phyloP scores from a whole-genome alignment of 108 stramenopile genomes.

The Conticribra guillardii region DNA sequence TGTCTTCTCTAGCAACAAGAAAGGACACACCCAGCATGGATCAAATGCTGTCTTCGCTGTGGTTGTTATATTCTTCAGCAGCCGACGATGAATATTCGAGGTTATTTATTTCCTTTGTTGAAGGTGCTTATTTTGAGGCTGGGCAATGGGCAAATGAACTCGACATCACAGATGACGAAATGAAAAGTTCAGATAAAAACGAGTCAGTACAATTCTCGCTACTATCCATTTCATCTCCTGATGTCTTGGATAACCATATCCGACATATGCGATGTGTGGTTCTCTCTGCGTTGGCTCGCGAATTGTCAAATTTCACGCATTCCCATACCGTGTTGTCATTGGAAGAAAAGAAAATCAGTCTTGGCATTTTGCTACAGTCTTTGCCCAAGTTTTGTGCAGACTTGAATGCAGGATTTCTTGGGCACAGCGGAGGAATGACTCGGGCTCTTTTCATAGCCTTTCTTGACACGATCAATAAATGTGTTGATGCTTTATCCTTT shows the following conservation, averaged over 20 bases:
- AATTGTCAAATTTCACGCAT: neutral
- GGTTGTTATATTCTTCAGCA: slow-evolving; percentile 22
- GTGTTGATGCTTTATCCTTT: slow-evolving; percentile 13
- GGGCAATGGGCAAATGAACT: slow-evolving; percentile 13
- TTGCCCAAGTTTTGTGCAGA: slow-evolving; percentile 33
- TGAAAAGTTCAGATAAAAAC: neutral
- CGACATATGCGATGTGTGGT: slow-evolving; percentile 12
- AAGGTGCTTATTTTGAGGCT: slow-evolving; percentile 5
- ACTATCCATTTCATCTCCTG: slow-evolving; percentile 21
- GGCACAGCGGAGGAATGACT: slow-evolving; percentile 36
- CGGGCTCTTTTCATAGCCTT: slow-evolving; percentile 15
- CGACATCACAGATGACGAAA: neutral
- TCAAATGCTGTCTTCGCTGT: slow-evolving; percentile 6
- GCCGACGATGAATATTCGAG: slow-evolving; percentile 32
- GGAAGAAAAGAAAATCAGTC: slow-evolving; percentile 7
- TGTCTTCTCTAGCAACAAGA: neutral
- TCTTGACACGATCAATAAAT: slow-evolving; percentile 35
- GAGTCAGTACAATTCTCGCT: slow-evolving; percentile 26
- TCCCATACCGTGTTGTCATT: slow-evolving; percentile 11
- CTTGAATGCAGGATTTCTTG: slow-evolving; percentile 25
- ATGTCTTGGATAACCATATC: slow-evolving; percentile 23
- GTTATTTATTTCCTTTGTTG: slow-evolving; percentile 23
- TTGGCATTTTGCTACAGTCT: slow-evolving; percentile 16
- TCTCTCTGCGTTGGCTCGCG: slow-evolving; percentile 15
- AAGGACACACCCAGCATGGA: neutral